Evolutionary conservation across 148 eudicot genomes (phyloP).

Genomic region (Dianthus caryophyllus): DNA sequence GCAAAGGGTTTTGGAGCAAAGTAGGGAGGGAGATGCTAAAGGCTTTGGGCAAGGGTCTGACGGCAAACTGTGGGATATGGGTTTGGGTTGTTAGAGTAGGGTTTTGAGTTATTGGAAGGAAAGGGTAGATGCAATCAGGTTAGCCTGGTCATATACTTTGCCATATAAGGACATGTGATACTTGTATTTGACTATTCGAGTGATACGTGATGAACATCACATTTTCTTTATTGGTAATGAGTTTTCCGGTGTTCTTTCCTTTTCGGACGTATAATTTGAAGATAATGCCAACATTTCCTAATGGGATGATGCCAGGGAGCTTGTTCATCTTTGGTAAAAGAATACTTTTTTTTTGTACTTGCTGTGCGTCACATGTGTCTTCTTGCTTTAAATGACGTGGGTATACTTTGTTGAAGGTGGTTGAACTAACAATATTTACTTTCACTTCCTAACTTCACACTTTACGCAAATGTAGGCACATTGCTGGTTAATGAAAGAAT

Average conservation of each 20-base stretch:
- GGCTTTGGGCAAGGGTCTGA: no score
- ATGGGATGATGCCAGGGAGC: neutral
- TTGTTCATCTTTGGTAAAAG: neutral
- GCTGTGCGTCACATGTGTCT: neutral
- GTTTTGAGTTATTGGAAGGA: no score
- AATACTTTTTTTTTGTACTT: neutral
- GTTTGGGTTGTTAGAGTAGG: no score
- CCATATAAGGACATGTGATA: no score
- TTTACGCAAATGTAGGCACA: constrained; percentile 52
- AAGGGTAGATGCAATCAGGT: no score
- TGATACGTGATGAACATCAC: no score
- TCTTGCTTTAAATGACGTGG: neutral
- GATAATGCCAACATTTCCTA: neutral
- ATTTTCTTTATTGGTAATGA: neutral
- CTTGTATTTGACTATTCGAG: no score
- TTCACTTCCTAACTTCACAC: neutral
- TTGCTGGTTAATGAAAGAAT: constrained; percentile 93
- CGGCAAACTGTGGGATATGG: no score
- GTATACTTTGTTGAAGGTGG: neutral
- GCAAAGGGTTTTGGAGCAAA: no score
- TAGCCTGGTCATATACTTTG: no score
- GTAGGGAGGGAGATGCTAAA: no score
- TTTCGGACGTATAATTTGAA: neutral
- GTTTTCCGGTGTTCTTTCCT: neutral
- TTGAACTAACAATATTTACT: neutral